Conservation (phyloP, 768 basidiomycete genomes). For the Suillus americanus region DNA sequence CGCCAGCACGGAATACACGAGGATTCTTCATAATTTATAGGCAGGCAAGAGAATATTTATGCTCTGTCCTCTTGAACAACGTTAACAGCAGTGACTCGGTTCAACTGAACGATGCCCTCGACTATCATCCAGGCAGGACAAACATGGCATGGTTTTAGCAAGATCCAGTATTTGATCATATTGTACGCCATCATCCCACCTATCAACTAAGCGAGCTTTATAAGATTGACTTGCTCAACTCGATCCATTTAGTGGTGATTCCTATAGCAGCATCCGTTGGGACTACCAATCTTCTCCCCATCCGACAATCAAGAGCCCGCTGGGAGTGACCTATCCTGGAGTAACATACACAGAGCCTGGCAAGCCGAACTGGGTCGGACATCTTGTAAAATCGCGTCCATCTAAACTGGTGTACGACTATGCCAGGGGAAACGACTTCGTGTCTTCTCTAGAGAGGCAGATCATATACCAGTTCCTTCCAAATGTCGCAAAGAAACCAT, state of each 20-base stretch:
- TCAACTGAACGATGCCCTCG: conserved; percentile 9
- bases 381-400: conserved; percentile 43
- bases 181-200: conserved; percentile 42
- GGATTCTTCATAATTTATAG: background rate
- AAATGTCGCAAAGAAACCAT: conserved; percentile 34
- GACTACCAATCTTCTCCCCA: conserved; percentile 14
- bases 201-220: background rate
- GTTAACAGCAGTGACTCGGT: background rate
- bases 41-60: background rate
- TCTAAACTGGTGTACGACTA: conserved; percentile 57
- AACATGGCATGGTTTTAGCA: conserved; percentile 44
- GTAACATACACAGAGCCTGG: conserved; percentile 39
- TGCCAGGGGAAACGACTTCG: conserved; percentile 52
- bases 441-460: conserved; percentile 42
- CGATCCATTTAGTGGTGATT: conserved; percentile 53
- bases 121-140: conserved; percentile 13
- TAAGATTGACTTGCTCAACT: background rate
- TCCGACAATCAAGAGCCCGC: conserved; percentile 43
- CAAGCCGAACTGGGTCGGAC: conserved; percentile 63
- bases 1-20: background rate
- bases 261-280: conserved; percentile 40
- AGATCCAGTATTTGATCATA: conserved; percentile 45
- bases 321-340: conserved; percentile 53
- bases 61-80: background rate
- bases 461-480: conserved; percentile 40